Evolutionary conservation across 768 basidiomycete species (phyloP).

Genomic region (Chalciporus chontae): DNA sequence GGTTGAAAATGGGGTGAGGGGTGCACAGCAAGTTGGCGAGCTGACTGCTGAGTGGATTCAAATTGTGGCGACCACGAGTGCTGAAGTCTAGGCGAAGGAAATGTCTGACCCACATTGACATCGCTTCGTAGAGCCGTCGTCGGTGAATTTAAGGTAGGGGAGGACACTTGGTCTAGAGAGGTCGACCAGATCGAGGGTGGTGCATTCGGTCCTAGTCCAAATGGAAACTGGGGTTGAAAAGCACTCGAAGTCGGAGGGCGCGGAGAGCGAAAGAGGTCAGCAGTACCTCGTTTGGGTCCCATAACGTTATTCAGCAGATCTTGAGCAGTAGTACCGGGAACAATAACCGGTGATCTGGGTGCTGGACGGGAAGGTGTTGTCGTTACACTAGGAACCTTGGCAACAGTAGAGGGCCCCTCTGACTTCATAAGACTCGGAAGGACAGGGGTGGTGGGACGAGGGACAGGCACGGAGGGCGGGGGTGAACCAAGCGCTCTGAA

Average conservation of each 20-base stretch:
- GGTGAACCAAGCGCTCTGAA: constrained; percentile 21
- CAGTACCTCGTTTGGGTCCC: constrained; percentile 16
- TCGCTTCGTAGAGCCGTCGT: constrained; percentile 13
- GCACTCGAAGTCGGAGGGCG: constrained; percentile 25
- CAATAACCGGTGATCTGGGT: constrained; percentile 21
- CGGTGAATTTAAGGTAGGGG: constrained; percentile 9
- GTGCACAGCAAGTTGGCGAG: constrained; percentile 8
- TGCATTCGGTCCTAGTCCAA: constrained; percentile 57
- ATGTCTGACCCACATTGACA: constrained; percentile 8
- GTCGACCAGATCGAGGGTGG: constrained; percentile 69
- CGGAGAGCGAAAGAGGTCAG: constrained; percentile 15
- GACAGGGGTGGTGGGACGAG: constrained; percentile 22
- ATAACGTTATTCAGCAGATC: constrained; percentile 55
- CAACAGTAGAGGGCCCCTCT: constrained; percentile 2
- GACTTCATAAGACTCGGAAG: neutral
- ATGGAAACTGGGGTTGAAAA: constrained; percentile 44
- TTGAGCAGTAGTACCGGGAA: constrained; percentile 53
- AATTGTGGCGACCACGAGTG: constrained; percentile 24
- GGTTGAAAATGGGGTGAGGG: constrained; percentile 12
- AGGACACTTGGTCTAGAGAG: constrained; percentile 43
- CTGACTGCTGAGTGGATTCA: constrained; percentile 22
- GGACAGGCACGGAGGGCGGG: constrained; percentile 2
- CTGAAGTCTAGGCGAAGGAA: constrained; percentile 12
- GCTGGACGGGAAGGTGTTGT: constrained; percentile 24
- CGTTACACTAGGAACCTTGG: neutral